A percentile compares a stretch with the other conserved stretches of the same genome.
phyloP scores from a whole-genome alignment of 176 grass and related monocot species.

The Sorghum bicolor region DNA sequence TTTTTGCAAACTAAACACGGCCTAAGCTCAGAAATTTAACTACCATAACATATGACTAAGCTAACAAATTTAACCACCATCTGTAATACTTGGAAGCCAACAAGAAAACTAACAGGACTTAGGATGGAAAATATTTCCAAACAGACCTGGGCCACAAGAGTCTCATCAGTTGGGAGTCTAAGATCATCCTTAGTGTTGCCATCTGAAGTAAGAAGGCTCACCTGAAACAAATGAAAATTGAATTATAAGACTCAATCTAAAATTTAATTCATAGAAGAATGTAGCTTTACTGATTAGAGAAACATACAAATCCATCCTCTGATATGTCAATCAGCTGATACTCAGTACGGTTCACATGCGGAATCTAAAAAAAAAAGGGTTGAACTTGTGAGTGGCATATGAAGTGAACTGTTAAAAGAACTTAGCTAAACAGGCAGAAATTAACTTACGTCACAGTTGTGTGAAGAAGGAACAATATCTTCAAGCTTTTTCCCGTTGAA shows the following conservation, averaged over 20 bases:
- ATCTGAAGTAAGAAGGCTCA: slow-evolving; percentile 81
- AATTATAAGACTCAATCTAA: not conserved
- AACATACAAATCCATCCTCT: slow-evolving; percentile 97
- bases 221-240: slow-evolving; percentile 44
- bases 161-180: slow-evolving; percentile 84
- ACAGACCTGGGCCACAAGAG: slow-evolving; percentile 63
- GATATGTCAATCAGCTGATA: slow-evolving; percentile 96
- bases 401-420: slow-evolving; percentile 7
- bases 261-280: not conserved
- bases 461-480: slow-evolving; percentile 96
- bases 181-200: slow-evolving; percentile 92
- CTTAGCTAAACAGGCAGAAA: slow-evolving; percentile 23
- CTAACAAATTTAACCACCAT: not conserved
- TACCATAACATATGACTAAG: not conserved
- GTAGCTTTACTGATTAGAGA: not conserved
- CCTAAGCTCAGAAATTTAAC: too few relatives aligned
- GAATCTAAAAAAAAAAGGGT: slow-evolving; percentile 46
- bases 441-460: slow-evolving; percentile 84
- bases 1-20: too few relatives aligned
- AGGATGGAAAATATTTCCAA: not conserved
- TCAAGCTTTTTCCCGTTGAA: slow-evolving; percentile 97
- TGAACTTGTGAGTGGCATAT: not conserved
- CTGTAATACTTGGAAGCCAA: not conserved
- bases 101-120: not conserved
- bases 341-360: slow-evolving; percentile 88